phyloP scores from a whole-genome alignment of 768 basidiomycete genomes.

The Leccinum ochraceum region DNA sequence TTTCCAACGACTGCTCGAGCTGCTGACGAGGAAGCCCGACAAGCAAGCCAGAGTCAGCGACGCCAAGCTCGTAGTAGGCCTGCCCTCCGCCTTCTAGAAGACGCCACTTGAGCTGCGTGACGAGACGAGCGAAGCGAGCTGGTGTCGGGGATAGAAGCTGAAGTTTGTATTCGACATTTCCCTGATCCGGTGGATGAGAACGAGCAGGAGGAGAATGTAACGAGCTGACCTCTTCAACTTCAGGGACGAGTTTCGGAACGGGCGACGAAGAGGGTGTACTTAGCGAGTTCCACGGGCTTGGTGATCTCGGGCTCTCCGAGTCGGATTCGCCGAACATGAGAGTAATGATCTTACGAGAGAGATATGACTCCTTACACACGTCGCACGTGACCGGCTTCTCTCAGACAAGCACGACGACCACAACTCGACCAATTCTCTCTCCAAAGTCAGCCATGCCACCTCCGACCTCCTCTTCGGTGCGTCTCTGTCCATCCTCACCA shows the following conservation, averaged over 20 bases:
- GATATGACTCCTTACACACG: conserved; percentile 9
- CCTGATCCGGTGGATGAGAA: conserved; percentile 40
- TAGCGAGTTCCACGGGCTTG: conserved; percentile 82
- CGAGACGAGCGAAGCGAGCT: conserved; percentile 76
- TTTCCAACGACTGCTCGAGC: too few species aligned
- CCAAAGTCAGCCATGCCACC: conserved; percentile 25
- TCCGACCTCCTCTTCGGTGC: conserved; percentile 24
- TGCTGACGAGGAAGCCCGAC: too few species aligned
- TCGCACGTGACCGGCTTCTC: conserved; percentile 19
- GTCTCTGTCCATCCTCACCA: conserved; percentile 4
- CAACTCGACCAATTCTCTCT: neutral
- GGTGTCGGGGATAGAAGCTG: conserved; percentile 80
- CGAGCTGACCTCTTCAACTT: conserved; percentile 59
- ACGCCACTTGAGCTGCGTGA: conserved; percentile 96
- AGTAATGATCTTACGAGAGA: neutral
- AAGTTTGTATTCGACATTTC: conserved; percentile 94
- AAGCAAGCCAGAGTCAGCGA: conserved; percentile 86
- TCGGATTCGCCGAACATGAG: conserved; percentile 82
- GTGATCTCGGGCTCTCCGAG: conserved; percentile 76
- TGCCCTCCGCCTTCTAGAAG: conserved; percentile 82
- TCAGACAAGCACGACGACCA: neutral
- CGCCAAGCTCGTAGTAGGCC: conserved; percentile 81
- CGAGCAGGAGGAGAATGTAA: neutral
- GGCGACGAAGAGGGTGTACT: conserved; percentile 53
- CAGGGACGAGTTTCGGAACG: conserved; percentile 71